Evolutionary conservation across 2,329 filamentous ascomycete species (phyloP), one percentile per base, ranked within the genome.

Genomic region (Remersonia thermophila): DNA sequence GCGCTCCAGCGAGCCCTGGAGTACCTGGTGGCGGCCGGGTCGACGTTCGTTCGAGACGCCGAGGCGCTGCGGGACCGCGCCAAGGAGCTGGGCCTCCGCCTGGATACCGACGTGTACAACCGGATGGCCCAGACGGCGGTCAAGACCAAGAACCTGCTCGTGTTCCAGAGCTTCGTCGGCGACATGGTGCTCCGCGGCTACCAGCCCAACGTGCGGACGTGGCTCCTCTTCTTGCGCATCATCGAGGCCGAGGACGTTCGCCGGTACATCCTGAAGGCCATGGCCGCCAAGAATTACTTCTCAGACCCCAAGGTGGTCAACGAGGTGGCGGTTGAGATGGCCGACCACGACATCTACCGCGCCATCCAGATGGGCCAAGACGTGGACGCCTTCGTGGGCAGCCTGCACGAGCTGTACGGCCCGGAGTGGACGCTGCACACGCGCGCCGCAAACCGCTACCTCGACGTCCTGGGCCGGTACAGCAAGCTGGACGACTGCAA

Each of bases 181-280:
- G 52, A 56, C 39, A 70, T 72, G 67, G 40, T 53, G 16, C 36
- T 43, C 6, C 52, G 54, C 10, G 59, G 56, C 32, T 55, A 60
- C 30, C 41, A 45, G 18, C 64, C 67, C 3, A 62, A 67, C 32
- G 48, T 62, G 3, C 50, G 52, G 12, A 70, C 68, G 0, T 72
- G 68, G 68, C 44, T 63, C 3, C 54, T 64, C 3, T 66, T 70
- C 39, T 51, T 72, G 13, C 52, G 56, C n/a, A 55, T 71, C 30
- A 69, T 80, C 39, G 69, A 73, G 52, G 69, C 68, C 9, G 74
- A 78, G 49, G 65, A 71, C n/a, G 61, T 66, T 33, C 58, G 60
- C 35, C 59, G 61, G 16, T 62, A 65, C 44, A 53, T 68, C 20
- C 49, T 71, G 20, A 57, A 59, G 10, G 55, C 56, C 38, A 71